Conservation (phyloP, 2,329 filamentous ascomycete genomes). For the Aureobasidium sp. region DNA sequence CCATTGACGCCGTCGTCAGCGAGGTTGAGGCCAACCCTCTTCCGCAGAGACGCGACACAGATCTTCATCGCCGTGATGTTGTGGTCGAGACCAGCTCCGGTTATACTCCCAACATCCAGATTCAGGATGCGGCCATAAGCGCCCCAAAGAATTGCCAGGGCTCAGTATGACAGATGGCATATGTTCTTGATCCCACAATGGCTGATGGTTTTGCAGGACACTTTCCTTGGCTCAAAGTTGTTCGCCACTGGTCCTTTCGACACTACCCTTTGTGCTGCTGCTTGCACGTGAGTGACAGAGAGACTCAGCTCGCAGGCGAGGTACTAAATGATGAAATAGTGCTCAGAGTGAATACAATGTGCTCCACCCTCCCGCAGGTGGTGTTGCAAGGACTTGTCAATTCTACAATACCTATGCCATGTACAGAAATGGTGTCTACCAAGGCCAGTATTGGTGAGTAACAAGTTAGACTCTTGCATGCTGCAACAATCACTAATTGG, state of each 20-base stretch:
- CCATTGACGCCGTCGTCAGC: neutral
- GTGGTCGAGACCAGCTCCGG: neutral
- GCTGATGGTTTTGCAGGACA: neutral
- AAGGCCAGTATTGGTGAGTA: neutral
- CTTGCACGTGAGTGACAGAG: neutral
- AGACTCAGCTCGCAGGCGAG: neutral
- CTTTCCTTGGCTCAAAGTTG: conserved; percentile 20
- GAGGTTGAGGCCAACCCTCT: neutral
- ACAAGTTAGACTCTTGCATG: neutral
- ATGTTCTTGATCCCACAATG: neutral
- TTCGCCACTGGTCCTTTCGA: conserved; percentile 24
- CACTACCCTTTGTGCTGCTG: conserved; percentile 14
- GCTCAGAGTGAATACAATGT: too few species aligned
- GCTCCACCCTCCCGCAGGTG: too few species aligned
- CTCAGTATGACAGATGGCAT: neutral
- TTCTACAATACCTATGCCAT: too few species aligned
- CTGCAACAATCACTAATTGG: neutral
- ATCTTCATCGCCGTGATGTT: conserved; percentile 6
- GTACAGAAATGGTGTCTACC: too few species aligned
- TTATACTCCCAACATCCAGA: neutral
- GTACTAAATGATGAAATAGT: neutral
- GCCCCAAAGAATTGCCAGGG: neutral
- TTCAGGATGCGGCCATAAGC: neutral
- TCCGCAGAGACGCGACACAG: neutral
- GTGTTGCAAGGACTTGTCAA: too few species aligned